phyloP scores from a whole-genome alignment of 179 eudicot species.

The Beta lomatogona region DNA sequence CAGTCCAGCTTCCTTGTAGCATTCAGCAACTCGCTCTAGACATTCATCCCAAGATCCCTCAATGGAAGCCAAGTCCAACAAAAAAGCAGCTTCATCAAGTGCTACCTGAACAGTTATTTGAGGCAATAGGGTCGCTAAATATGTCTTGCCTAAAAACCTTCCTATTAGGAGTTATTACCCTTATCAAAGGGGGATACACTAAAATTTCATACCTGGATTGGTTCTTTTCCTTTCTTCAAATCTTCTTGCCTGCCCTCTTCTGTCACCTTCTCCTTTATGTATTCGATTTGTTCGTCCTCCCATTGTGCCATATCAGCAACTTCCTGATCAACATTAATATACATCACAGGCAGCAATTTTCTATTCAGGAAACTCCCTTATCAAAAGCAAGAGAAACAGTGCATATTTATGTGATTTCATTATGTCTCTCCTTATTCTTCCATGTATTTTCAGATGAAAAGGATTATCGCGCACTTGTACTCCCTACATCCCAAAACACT shows the following conservation, averaged over 20 bases:
- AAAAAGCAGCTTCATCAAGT: conserved; percentile 90
- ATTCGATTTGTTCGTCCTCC: conserved; percentile 94
- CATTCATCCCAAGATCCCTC: conserved; percentile 91
- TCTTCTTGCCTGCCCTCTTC: conserved; percentile 85
- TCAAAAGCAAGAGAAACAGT: background rate
- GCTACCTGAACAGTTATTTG: conserved; percentile 49
- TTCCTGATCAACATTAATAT: conserved; percentile 52
- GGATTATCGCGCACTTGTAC: background rate
- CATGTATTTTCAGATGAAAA: background rate
- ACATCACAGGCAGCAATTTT: background rate
- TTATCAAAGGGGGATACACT: background rate
- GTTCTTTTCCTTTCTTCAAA: conserved; percentile 90
- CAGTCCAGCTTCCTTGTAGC: conserved; percentile 83
- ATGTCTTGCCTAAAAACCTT: background rate
- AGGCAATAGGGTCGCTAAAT: background rate
- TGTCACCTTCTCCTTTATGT: conserved; percentile 74
- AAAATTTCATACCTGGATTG: conserved; percentile 60
- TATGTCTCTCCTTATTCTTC: background rate
- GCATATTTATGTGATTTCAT: background rate
- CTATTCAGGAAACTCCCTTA: background rate
- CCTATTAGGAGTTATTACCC: background rate
- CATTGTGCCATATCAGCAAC: conserved; percentile 90
- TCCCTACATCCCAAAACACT: background rate
- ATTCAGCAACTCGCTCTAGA: conserved; percentile 66
- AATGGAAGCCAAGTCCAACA: conserved; percentile 86